phyloP scores from a whole-genome alignment of 805 yeast species.

The Metschnikowia gelsemii region DNA sequence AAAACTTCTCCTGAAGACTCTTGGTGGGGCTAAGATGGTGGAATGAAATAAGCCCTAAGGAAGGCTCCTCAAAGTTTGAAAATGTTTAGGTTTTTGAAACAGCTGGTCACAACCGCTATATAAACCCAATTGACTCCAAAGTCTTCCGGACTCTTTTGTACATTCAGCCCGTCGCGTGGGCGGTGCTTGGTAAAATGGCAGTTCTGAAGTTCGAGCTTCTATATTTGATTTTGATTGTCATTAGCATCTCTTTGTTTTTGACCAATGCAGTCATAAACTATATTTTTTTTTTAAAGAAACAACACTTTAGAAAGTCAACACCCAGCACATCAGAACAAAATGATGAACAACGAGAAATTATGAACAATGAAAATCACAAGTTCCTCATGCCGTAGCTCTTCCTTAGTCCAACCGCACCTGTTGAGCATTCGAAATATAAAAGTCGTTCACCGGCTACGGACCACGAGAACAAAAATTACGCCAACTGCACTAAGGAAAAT shows the following conservation, averaged over 20 bases:
- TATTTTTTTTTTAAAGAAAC: no score
- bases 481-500: no score
- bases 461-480: no score
- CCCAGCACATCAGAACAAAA: no score
- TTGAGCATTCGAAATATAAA: no score
- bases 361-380: no score
- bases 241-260: slow-evolving; percentile 69
- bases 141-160: slow-evolving; percentile 84
- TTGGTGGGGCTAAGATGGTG: slow-evolving; percentile 96
- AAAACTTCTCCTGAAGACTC: slow-evolving; percentile 85
- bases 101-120: slow-evolving; percentile 66
- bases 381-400: no score
- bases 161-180: slow-evolving; percentile 74
- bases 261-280: slow-evolving; percentile 87
- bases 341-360: no score
- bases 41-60: slow-evolving; percentile 60
- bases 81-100: slow-evolving; percentile 87
- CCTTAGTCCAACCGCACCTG: no score
- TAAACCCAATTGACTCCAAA: slow-evolving; percentile 89
- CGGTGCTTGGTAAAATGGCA: slow-evolving; percentile 70
- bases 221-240: slow-evolving; percentile 57
- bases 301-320: no score
- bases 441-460: no score
- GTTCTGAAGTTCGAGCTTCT: slow-evolving; percentile 73
- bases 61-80: slow-evolving; percentile 48